These are phyloP conservation scores for Paramecium caudatum DNA, from an alignment of 73 alveolate species.

Conservation along the genomic window DNA sequence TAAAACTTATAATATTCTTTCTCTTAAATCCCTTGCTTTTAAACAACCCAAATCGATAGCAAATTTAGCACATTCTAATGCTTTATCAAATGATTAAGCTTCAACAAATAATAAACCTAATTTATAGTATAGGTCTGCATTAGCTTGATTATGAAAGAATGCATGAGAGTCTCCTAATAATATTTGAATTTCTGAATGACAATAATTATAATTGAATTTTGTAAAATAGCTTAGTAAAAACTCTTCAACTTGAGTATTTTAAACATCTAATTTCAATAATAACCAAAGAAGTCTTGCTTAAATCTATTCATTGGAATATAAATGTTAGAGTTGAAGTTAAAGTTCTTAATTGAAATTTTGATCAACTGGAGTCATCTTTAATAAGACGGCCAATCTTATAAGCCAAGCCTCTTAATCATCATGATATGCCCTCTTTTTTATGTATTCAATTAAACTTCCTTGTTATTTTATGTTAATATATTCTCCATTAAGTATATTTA, in stretches of 20 bases:
- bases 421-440: constrained; percentile 12
- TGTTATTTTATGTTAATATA: background rate
- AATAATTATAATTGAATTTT: background rate
- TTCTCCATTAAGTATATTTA: constrained; percentile 8
- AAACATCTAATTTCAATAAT: constrained; percentile 1
- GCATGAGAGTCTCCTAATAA: constrained; percentile 20
- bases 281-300: constrained; percentile 15
- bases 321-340: background rate
- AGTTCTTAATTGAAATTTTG: background rate
- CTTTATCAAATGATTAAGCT: background rate
- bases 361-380: constrained; percentile 18
- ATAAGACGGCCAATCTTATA: constrained; percentile 13
- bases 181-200: constrained; percentile 26
- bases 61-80: constrained; percentile 35
- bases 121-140: constrained; percentile 10
- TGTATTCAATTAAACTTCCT: constrained; percentile 14
- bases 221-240: constrained; percentile 16
- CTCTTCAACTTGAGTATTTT: constrained; percentile 2
- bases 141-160: background rate
- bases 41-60: constrained; percentile 17
- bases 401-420: constrained; percentile 53
- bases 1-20: constrained; percentile 3
- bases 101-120: background rate
- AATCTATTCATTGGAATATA: background rate
- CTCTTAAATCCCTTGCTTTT: constrained; percentile 28